Evolutionary conservation across 306 rosid species (phyloP), one percentile per base, ranked within the genome.

Genomic region (Nissolia schottii): DNA sequence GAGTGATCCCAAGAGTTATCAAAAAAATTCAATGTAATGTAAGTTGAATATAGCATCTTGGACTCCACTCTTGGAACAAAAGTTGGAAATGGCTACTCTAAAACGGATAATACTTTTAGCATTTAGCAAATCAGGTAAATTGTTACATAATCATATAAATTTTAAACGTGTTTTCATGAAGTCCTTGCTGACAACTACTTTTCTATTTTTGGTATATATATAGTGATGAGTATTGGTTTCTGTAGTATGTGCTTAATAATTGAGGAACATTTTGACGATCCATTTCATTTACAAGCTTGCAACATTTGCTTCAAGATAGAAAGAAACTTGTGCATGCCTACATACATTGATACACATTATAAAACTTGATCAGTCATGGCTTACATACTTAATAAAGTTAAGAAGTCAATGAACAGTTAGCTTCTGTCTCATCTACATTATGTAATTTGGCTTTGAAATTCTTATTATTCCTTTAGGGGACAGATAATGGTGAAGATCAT

Each of bases 221-320:
- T 54, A 46, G 41, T 19, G 22, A 54, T 57, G 48, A 40, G 24
- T 76, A 25, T 34, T 57, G 49, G 66, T 58, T 71, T 25, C n/a
- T 56, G 14, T 71, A 31, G 16, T 54, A 31, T 35, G 8, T 19
- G 57, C 63, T 35, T 57, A 57, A 22, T 28, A 71, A 3, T 24
- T 43, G 43, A 20, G 41, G 24, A 19, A 31, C 46, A 34, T 63
- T 81, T 43, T 25, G 45, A 7, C 12, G 28, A 35, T 6, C 60
- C 63, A 53, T 74, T 70, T 56, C 74, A 34, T 32, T 35, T 45
- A 32, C 11, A 62, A 28, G 70, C 60, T 29, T 70, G 43, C 37
- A 9, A 48, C 20, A 43, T 18, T 70, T 70, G 40, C 51, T 50
- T 35, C 27, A 34, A 15, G 16, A 63, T 32, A 16, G 53, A 63